Evolutionary conservation across 2,329 filamentous ascomycete genomes (phyloP), one percentile per base, ranked within the genome.

Genomic region (Pyrenochaeta sp.): DNA sequence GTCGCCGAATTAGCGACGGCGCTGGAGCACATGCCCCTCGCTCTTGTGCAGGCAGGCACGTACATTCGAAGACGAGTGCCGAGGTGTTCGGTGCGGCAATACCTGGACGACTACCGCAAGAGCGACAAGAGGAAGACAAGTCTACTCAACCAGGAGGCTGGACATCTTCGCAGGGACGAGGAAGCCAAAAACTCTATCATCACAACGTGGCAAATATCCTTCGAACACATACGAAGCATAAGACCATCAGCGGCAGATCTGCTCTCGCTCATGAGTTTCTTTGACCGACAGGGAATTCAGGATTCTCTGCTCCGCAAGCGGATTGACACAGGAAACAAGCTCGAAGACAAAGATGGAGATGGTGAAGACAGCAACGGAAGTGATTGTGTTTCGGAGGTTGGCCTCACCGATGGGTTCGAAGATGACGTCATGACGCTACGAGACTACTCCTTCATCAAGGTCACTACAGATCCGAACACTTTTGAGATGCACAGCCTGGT

Each of bases 401-500:
- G 19, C 19, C 19, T 19, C 19, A 19, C 1, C 19, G 19, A 19
- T 19, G 1, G 19, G 9, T 45, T 45, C 24, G 43, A 45, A 12
- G 10, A 28, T 1, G 43, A 45, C 24, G 24, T 45, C 10, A 9
- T 12, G 12, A 25, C 24, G 24, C 24, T 45, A 30, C 43, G 43
- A 13, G 24, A 45, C 24, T 28, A 12, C 59, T 79, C 69, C 3
- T 72, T 82, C 5, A 64, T 82, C 9, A 52, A 49, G 5, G 45
- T 50, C 25, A 66, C 50, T 28, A 59, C 64, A 6, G 47, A 64
- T 19, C 59, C 65, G 1, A 66, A 61, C 59, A 27, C 27, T 55
- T 81, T 78, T 47, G 73, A 78, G 56, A 82, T 82, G 78, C 80
- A 83, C 62, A 42, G 59, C 10, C 70, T 82, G 3, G 79, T 82